Conservation (phyloP, 441 rosid species). For the Bocquillonia castaneifolia region DNA sequence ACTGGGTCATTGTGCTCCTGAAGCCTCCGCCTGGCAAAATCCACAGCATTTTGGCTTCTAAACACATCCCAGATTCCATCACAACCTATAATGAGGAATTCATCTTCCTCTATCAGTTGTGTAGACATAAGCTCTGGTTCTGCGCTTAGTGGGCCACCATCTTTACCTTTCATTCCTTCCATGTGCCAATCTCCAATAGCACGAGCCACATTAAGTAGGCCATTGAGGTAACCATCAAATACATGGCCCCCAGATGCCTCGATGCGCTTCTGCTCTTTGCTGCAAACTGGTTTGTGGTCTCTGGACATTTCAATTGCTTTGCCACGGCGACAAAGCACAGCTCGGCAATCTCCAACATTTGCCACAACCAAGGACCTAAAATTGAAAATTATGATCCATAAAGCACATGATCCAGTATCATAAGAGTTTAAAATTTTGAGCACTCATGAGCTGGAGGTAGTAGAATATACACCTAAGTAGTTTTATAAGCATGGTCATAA, state of each 20-base stretch:
- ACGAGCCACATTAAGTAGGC: conserved; percentile 71
- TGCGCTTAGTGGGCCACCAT: conserved; percentile 74
- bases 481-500: neutral
- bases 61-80: conserved; percentile 94
- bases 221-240: conserved; percentile 69
- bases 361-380: conserved; percentile 71
- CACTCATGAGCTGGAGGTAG: neutral
- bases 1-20: conserved; percentile 80
- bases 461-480: conserved; percentile 1
- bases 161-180: conserved; percentile 64
- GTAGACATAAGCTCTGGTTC: conserved; percentile 69
- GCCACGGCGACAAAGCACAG: conserved; percentile 75
- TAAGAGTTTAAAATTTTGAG: neutral
- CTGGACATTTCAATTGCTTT: conserved; percentile 79
- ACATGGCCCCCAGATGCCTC: conserved; percentile 69
- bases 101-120: conserved; percentile 60
- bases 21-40: conserved; percentile 78
- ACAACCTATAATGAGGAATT: conserved; percentile 76
- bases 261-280: conserved; percentile 52
- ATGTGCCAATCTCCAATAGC: conserved; percentile 84
- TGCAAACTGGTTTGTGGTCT: conserved; percentile 75
- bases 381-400: conserved; percentile 17
- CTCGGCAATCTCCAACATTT: conserved; percentile 90
- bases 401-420: neutral
- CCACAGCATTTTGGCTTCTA: conserved; percentile 78